Evolutionary conservation across 257 asterid species (phyloP), one percentile per base, ranked within the genome.

Genomic region (Fraxinus excelsior): DNA sequence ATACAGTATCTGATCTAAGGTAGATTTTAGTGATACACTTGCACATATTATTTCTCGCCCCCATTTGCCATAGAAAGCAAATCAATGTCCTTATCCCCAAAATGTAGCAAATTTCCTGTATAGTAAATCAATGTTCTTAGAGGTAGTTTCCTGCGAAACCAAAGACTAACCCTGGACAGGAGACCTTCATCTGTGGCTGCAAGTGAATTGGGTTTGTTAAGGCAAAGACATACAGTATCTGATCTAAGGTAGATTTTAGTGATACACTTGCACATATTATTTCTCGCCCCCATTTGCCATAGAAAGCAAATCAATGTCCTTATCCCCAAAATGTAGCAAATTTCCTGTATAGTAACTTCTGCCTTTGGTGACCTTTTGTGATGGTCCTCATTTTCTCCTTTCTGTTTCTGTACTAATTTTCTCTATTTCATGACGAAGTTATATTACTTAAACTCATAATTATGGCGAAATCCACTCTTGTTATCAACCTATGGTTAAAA

Each of bases 1-100:
- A 86, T 23, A 87, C 96, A 40, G 98, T 95, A 35, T 89, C 98
- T 38, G 87, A 87, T 84, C 87, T 93, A 72, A 91, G 98, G 99
- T 93, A 91, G 2, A 53, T 18, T 13, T 44, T 53, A 53, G 64
- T 19, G 64, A 53, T 53, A 53, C 9, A 19, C 25, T 46, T 46
- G 25, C 26, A 53, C 9, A 19, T 7, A 53, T 19, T 53, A 53
- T 53, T 16, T 9, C 6, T 26, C 64, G 5, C 64, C 64, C 62
- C 64, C 64, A 53, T 53, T 53, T 18, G 2, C 64, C 25, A 53
- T 1, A 53, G 64, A 53, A 18, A n/a, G 64, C 64, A 53, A 53
- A 53, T 14, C 8, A 18, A 18, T 53, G 25, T 53, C 64, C 64
- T n/a, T n/a, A 1, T 53, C 64, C 25, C 10, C 6, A 5, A 49